Conservation (phyloP, 331 rosid species). For the Rhamnella rubrinervis region DNA sequence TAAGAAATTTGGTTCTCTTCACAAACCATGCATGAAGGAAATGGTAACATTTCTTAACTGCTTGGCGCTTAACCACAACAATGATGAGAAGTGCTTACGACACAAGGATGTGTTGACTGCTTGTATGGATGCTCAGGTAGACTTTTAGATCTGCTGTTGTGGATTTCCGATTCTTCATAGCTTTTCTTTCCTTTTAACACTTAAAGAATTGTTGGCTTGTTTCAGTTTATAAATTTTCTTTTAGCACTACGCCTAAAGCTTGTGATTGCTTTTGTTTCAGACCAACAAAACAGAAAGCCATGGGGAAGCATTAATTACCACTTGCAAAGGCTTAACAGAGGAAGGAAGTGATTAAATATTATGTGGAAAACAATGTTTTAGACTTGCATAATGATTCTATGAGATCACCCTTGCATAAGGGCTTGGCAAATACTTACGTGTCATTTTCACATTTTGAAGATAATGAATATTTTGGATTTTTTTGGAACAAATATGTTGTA, state of each 20-base stretch:
- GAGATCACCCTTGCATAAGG: no score
- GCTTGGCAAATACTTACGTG: no score
- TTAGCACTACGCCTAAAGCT: slow-evolving; percentile 14
- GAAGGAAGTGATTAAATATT: slow-evolving; percentile 57
- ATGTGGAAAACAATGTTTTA: background rate
- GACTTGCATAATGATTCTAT: background rate
- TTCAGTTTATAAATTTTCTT: background rate
- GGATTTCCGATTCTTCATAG: background rate
- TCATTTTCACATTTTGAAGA: no score
- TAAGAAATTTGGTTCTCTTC: slow-evolving; percentile 69
- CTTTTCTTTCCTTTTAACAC: background rate
- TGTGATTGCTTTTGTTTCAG: slow-evolving; percentile 39
- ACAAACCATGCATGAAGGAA: slow-evolving; percentile 92
- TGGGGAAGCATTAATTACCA: slow-evolving; percentile 85
- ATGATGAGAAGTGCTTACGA: slow-evolving; percentile 38
- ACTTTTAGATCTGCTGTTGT: slow-evolving; percentile 10
- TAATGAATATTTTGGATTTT: no score
- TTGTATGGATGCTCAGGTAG: slow-evolving; percentile 80
- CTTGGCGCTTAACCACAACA: slow-evolving; percentile 43
- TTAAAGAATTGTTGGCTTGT: background rate
- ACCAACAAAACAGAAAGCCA: slow-evolving; percentile 53
- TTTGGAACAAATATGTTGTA: no score
- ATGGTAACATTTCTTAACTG: slow-evolving; percentile 73
- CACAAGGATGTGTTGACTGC: slow-evolving; percentile 57
- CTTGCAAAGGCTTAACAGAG: slow-evolving; percentile 76